Base-by-base conservation (phyloP, 495 filamentous ascomycete species). In the Thermothielavioides terrestris region DNA sequence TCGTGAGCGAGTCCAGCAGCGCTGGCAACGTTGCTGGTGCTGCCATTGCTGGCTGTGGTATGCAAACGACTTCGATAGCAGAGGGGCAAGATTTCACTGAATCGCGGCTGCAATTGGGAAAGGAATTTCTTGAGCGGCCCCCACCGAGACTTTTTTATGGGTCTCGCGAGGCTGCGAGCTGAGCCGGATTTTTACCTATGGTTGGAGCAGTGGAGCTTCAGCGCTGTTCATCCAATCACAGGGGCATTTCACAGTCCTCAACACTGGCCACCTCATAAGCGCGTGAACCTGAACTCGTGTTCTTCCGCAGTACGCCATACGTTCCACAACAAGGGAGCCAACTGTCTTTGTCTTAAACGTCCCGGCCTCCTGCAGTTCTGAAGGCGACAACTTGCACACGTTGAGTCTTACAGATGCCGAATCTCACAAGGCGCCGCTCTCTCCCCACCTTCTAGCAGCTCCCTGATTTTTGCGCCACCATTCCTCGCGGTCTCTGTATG, bases 1-100 rank as follows among this genome's bases (percentile, higher is more conserved):
- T 71, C 3, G 75, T 81, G 20, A 89, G 68, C 3, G 70, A 77
- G 39, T 83, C 76, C 45, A 89, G 72, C 44, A 89, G 62, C 11
- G 71, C 70, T 55, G 80, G 70, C 6, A 84, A 47, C 4, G 74
- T 71, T 11, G 72, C 65, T 15, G 67, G 64, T 41, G 66, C 64
- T 36, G 76, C 75, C 77, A 77, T 81, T 22, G 34, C 20, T 25
- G 31, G 0, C 8, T 6, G 6, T 10, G 12, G 4, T 32, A 3
- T 31, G 38, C 36, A 17, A 5, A 31, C 17, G 27, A 18, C 31
- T 34, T 34, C n/a, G n/a, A 36, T 11, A 17, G 3, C 30, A 14
- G 15, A 18, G 44, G 11, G n/a, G 11, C 34, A 32, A 42, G 20
- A 20, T 9, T 34, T 35, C 6, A 21, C 10, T n/a, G n/a, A n/a